Percentiles rank a stretch among this genome's conserved stretches.
Conservation (phyloP, 768 basidiomycete genomes). For the Lentinula aciculospora region DNA sequence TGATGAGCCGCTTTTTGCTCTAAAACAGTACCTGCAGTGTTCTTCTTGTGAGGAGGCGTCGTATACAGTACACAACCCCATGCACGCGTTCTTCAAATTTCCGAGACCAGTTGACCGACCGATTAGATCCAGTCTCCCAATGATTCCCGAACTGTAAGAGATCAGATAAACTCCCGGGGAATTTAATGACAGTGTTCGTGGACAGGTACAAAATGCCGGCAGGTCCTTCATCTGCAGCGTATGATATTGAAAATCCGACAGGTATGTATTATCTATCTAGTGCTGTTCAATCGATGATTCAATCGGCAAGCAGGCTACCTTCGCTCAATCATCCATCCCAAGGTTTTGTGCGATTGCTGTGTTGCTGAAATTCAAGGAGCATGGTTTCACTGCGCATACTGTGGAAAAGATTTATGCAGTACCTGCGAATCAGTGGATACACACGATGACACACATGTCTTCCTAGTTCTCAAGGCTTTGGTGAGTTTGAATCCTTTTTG, state of each 20-base stretch:
- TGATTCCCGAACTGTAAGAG: slow-evolving; percentile 67
- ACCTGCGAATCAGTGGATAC: slow-evolving; percentile 76
- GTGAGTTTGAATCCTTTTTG: slow-evolving; percentile 32
- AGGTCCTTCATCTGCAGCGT: slow-evolving; percentile 39
- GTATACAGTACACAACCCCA: slow-evolving; percentile 74
- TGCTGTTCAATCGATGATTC: background rate
- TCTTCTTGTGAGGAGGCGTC: slow-evolving; percentile 73
- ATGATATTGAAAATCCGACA: slow-evolving; percentile 42
- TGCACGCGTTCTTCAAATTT: slow-evolving; percentile 86
- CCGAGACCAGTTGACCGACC: slow-evolving; percentile 69
- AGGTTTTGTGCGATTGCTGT: slow-evolving; percentile 84
- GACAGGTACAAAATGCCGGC: slow-evolving; percentile 60
- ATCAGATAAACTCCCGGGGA: background rate
- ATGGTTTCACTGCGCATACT: slow-evolving; percentile 91
- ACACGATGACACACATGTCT: slow-evolving; percentile 78
- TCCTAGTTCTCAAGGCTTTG: slow-evolving; percentile 81
- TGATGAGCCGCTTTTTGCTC: background rate
- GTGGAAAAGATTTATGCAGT: slow-evolving; percentile 81
- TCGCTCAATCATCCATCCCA: slow-evolving; percentile 47
- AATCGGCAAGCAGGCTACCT: slow-evolving; percentile 49
- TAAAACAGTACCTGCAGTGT: slow-evolving; percentile 46
- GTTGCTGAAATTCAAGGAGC: slow-evolving; percentile 76
- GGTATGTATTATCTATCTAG: slow-evolving; percentile 30
- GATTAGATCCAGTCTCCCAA: slow-evolving; percentile 45
- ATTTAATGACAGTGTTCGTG: slow-evolving; percentile 3